Evolutionary conservation across 1,284 basidiomycete species (phyloP).

Genomic region (Cerrena zonata): DNA sequence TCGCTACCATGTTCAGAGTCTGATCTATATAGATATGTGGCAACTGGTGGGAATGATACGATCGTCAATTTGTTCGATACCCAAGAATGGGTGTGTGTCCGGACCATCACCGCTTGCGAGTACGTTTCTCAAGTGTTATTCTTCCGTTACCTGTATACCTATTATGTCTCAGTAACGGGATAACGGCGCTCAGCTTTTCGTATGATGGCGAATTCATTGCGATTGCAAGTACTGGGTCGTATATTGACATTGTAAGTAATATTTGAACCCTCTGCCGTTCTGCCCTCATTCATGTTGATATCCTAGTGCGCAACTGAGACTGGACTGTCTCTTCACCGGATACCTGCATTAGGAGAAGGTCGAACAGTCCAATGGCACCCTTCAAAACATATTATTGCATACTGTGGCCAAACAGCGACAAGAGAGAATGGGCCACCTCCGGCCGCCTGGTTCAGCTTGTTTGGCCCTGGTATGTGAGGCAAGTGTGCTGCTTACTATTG

Average conservation of each 20-base stretch:
- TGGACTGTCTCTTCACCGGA: constrained; percentile 59
- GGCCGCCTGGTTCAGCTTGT: constrained; percentile 62
- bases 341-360: constrained; percentile 58
- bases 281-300: background rate
- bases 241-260: constrained; percentile 64
- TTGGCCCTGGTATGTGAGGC: constrained; percentile 46
- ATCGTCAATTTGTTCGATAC: constrained; percentile 75
- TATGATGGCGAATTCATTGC: constrained; percentile 76
- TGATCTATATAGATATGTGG: constrained; percentile 59
- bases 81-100: constrained; percentile 69
- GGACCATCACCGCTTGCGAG: constrained; percentile 74
- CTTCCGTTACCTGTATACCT: too few species aligned
- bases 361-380: constrained; percentile 75
- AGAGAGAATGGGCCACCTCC: constrained; percentile 57
- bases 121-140: constrained; percentile 43
- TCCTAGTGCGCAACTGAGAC: constrained; percentile 70
- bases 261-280: background rate
- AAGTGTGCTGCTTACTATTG: background rate
- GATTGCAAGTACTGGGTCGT: constrained; percentile 62
- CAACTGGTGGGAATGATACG: constrained; percentile 71
- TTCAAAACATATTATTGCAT: constrained; percentile 68
- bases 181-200: constrained; percentile 74
- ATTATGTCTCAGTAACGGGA: constrained; percentile 55
- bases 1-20: background rate
- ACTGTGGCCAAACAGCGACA: constrained; percentile 65